phyloP scores from a whole-genome alignment of 768 basidiomycete genomes.

The Podaxis carcinomalis region DNA sequence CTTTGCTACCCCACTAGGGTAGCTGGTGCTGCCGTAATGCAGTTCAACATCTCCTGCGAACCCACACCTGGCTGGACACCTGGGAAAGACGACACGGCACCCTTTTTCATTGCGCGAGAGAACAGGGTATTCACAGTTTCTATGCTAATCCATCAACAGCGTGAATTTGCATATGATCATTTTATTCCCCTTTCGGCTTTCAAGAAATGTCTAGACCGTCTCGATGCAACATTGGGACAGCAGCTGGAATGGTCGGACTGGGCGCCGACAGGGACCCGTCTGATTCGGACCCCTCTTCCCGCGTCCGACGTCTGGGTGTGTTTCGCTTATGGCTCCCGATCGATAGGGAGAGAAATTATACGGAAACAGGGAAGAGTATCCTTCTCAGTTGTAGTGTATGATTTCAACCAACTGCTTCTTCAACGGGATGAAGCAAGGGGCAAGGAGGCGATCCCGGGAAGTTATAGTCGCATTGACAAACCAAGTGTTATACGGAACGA shows the following conservation, averaged over 20 bases:
- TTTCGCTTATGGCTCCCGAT: conserved; percentile 38
- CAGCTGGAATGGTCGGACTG: conserved; percentile 44
- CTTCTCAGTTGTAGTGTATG: conserved; percentile 36
- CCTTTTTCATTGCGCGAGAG: conserved; percentile 40
- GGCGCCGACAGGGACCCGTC: conserved; percentile 45
- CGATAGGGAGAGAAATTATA: conserved; percentile 31
- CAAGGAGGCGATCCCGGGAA: background rate
- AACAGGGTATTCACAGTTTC: conserved; percentile 46
- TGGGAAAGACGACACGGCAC: conserved; percentile 27
- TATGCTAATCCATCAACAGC: conserved; percentile 27
- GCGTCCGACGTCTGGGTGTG: conserved; percentile 52
- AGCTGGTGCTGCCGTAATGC: conserved; percentile 21
- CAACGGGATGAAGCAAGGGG: conserved; percentile 2
- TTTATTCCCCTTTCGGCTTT: conserved; percentile 40
- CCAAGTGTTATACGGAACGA: conserved; percentile 19
- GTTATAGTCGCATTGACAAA: background rate
- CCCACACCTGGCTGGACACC: conserved; percentile 46
- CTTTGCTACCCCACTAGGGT: conserved; percentile 39
- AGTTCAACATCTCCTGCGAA: conserved; percentile 47
- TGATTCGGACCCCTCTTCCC: conserved; percentile 28
- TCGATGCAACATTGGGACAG: conserved; percentile 11
- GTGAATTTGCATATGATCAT: conserved; percentile 29
- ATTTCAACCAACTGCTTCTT: conserved; percentile 46
- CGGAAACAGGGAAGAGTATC: conserved; percentile 15
- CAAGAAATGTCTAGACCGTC: conserved; percentile 19